A percentile compares a stretch with the other conserved stretches of the same genome.
Evolutionary conservation across 2,329 filamentous ascomycete species (phyloP).

Genomic region (Pseudogymnoascus pannorum): DNA sequence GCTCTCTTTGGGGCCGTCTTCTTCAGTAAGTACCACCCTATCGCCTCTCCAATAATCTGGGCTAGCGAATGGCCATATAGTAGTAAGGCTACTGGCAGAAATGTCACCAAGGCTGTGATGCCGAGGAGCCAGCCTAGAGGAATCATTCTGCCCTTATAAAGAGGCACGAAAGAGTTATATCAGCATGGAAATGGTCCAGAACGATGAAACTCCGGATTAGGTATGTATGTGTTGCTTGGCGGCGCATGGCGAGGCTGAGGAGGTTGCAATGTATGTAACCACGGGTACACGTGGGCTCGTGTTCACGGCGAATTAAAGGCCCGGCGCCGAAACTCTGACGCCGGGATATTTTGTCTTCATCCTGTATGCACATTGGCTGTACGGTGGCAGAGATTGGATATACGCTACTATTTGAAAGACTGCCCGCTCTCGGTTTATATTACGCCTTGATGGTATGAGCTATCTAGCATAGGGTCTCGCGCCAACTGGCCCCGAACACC

Average conservation of each 20-base stretch:
- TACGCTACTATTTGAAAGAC: background rate
- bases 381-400: background rate
- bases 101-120: background rate
- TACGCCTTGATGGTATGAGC: background rate
- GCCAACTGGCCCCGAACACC: background rate
- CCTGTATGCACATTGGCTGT: background rate
- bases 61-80: conserved; percentile 1
- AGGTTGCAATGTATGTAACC: background rate
- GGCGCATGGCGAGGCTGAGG: conserved; percentile 6
- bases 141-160: background rate
- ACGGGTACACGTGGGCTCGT: background rate
- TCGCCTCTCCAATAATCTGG: conserved; percentile 1
- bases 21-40: conserved; percentile 1
- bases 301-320: background rate
- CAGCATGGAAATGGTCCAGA: conserved; percentile 2
- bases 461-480: background rate
- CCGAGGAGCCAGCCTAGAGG: conserved; percentile 5
- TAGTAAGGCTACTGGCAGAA: background rate
- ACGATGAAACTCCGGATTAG: background rate
- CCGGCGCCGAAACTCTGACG: background rate
- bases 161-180: conserved; percentile 6
- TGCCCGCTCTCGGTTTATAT: background rate
- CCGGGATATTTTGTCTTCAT: background rate
- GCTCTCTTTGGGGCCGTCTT: conserved; percentile 16
- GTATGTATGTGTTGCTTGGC: background rate